Evolutionary conservation across 1,139 yeast species (phyloP).

Genomic region (Citeromyces hawaiiensis): DNA sequence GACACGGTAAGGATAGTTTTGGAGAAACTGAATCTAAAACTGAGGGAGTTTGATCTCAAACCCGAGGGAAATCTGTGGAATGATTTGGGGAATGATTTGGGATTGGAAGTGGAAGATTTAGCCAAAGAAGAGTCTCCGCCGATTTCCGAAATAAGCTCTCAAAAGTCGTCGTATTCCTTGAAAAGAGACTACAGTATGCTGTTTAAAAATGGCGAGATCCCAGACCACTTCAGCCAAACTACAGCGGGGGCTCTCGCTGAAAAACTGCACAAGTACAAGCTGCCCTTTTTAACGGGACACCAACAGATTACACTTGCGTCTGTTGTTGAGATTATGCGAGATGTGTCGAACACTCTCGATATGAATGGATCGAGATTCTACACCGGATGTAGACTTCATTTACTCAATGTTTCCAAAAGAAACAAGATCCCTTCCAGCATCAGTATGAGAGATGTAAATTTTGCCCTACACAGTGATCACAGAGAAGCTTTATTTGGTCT

Average conservation of each 20-base stretch:
- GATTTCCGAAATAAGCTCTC: not conserved
- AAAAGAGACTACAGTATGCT: too few relatives aligned
- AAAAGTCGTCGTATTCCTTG: too few relatives aligned
- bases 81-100: not conserved
- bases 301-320: slow-evolving; percentile 78
- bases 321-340: slow-evolving; percentile 49
- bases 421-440: slow-evolving; percentile 19
- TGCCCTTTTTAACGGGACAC: slow-evolving; percentile 80
- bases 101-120: not conserved
- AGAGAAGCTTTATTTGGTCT: slow-evolving; percentile 50
- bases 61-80: slow-evolving; percentile 10
- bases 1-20: slow-evolving; percentile 46
- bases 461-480: slow-evolving; percentile 81
- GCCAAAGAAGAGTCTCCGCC: not conserved
- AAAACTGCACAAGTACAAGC: slow-evolving; percentile 45
- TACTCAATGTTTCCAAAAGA: slow-evolving; percentile 32
- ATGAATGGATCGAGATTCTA: slow-evolving; percentile 60
- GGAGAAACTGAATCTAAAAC: slow-evolving; percentile 31
- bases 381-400: slow-evolving; percentile 60
- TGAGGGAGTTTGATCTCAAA: slow-evolving; percentile 36
- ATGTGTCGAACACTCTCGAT: slow-evolving; percentile 44
- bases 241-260: slow-evolving; percentile 28
- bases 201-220: too few relatives aligned
- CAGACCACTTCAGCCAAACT: not conserved
- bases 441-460: slow-evolving; percentile 68